Base-by-base conservation (phyloP, 129 eudicot genomes). In the Pseudognaphalium luteoalbum region DNA sequence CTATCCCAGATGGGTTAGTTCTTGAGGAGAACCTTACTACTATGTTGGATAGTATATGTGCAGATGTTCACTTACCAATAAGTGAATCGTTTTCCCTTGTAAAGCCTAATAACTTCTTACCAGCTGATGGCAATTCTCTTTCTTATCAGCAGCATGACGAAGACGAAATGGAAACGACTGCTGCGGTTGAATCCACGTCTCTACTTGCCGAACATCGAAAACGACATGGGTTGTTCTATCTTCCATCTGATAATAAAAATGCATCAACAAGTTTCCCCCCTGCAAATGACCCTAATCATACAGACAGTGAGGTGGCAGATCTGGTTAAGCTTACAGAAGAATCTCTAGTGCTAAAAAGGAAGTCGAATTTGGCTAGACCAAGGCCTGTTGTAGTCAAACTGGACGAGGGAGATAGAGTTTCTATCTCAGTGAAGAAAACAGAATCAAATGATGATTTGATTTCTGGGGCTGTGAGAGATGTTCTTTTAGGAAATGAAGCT, bases 351-450 rank as follows among this genome's bases (percentile, higher is more conserved):
- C 85, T 76, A 35, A 90, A 89, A 86, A 87, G 86, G 81, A 93
- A 86, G 93, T 58, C 85, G 34, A 87, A 73, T 77, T 78, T 62
- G 54, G 73, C 68, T 33, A 88, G 86, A 80, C 86, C 97, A 59
- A 85, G 98, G 78, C 98, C 98, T 15, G 89, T 89, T 82, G 98
- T 93, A 0, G 96, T 93, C 57, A 93, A 81, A 75, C 83, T 93
- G 68, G 98, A 93, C 57, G 97, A 88, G 41, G 98, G 89, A 32
- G 87, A 86, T 50, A 82, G 79, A 57, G 47, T 17, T 32, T 60
- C 78, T 21, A 39, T 77, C 19, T 25, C 75, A 30, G 68, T 77
- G 33, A 78, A 83, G 85, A 91, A 81, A 72, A 52, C 70, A 2
- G 78, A 80, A 66, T 67, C 69, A 25, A 82, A 79, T 74, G 86